Evolutionary conservation across 2,329 filamentous ascomycete genomes (phyloP).

Genomic region (Neurospora sp.): DNA sequence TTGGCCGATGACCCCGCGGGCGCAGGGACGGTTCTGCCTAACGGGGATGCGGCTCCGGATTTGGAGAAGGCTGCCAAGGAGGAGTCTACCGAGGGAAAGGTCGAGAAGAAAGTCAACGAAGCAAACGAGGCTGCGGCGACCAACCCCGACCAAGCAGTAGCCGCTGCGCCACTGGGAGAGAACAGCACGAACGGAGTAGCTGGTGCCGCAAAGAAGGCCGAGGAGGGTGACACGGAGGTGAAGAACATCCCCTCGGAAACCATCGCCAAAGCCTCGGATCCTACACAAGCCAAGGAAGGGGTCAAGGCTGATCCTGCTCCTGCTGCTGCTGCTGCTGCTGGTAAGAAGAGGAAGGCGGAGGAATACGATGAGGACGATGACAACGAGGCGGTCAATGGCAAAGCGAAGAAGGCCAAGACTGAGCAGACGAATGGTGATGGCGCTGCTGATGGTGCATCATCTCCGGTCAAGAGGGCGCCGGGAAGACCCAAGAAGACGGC

Average conservation of each 20-base stretch:
- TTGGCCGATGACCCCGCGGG: not conserved
- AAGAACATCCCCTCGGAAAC: not conserved
- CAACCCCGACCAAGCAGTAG: not conserved
- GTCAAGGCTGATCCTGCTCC: not conserved
- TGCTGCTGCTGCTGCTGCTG: not conserved
- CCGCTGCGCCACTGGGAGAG: not conserved
- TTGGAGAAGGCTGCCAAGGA: not conserved
- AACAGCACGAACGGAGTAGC: not conserved
- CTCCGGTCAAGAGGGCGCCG: conserved; percentile 19
- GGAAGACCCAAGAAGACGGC: conserved; percentile 24
- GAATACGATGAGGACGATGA: not conserved
- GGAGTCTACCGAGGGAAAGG: not conserved
- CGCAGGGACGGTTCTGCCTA: not conserved
- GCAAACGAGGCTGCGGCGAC: not conserved
- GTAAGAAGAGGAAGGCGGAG: conserved; percentile 6
- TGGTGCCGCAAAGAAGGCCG: not conserved
- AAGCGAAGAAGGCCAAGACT: conserved; percentile 1
- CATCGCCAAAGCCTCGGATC: not conserved
- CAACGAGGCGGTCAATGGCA: not conserved
- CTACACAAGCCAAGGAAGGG: not conserved
- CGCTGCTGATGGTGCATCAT: not conserved
- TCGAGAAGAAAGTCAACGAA: not conserved
- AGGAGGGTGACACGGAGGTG: not conserved
- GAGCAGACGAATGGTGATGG: conserved; percentile 10
- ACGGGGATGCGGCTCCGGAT: not conserved